phyloP scores from a whole-genome alignment of 495 filamentous ascomycete species.

The Aspergillus leporis region DNA sequence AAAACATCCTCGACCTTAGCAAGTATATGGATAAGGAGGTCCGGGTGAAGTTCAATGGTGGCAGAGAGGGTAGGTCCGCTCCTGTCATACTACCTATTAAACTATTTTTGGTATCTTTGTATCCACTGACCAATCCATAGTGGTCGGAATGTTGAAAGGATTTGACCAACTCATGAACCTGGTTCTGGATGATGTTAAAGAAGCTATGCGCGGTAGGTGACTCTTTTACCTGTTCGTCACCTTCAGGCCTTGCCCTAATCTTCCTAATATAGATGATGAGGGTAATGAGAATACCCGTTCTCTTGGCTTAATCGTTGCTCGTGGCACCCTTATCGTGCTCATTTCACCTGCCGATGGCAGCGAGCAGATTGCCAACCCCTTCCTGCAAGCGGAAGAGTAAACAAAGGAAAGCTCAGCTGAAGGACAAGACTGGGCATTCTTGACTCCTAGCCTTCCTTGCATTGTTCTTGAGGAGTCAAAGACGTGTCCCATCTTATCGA shows the following conservation, averaged over 20 bases:
- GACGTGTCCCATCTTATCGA: neutral
- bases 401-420: neutral
- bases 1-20: slow-evolving; percentile 91
- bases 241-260: slow-evolving; percentile 17
- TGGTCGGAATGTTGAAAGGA: slow-evolving; percentile 85
- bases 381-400: slow-evolving; percentile 68
- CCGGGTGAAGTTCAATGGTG: slow-evolving; percentile 93
- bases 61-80: slow-evolving; percentile 72
- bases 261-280: slow-evolving; percentile 71
- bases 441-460: neutral
- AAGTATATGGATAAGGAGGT: slow-evolving; percentile 98
- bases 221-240: slow-evolving; percentile 1
- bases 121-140: slow-evolving; percentile 43
- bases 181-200: slow-evolving; percentile 91
- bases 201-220: slow-evolving; percentile 75
- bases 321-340: slow-evolving; percentile 87
- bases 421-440: neutral
- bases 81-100: slow-evolving; percentile 18
- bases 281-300: slow-evolving; percentile 81
- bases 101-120: slow-evolving; percentile 9
- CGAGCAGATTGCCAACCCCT: slow-evolving; percentile 94
- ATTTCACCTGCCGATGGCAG: slow-evolving; percentile 93
- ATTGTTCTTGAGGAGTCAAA: neutral
- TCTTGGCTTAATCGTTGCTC: slow-evolving; percentile 86
- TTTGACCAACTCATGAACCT: slow-evolving; percentile 98